Evolutionary conservation across 257 asterid species (phyloP).

Genomic region (Fraxinus americana): DNA sequence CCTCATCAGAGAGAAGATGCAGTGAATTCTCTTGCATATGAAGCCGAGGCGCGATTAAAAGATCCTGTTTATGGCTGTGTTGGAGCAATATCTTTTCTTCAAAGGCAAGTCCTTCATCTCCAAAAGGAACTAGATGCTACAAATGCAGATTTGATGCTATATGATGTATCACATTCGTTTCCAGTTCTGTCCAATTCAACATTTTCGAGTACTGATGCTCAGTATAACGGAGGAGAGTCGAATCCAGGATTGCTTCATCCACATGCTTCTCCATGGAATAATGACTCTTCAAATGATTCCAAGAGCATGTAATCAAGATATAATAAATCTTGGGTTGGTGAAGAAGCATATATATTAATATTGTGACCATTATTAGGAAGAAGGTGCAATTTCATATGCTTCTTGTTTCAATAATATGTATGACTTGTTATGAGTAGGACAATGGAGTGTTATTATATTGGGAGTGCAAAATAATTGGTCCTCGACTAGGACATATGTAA

Average conservation of each 20-base stretch:
- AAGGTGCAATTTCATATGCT: neutral
- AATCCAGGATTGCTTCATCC: conserved; percentile 10
- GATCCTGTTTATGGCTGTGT: conserved; percentile 85
- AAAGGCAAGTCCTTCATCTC: conserved; percentile 56
- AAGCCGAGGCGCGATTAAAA: conserved; percentile 71
- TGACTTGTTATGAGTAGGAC: neutral
- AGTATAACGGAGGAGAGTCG: conserved; percentile 27
- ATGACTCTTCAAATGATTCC: conserved; percentile 22
- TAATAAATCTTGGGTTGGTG: too few relatives aligned
- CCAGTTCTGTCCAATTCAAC: conserved; percentile 7
- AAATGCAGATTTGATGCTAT: conserved; percentile 61
- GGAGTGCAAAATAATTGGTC: neutral
- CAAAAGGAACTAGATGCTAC: conserved; percentile 75
- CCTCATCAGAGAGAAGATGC: conserved; percentile 79
- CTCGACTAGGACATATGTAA: neutral
- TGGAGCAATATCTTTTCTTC: conserved; percentile 71
- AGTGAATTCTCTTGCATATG: conserved; percentile 75
- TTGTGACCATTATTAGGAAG: neutral
- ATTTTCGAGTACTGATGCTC: neutral
- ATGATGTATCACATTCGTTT: conserved; percentile 9
- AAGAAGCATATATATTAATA: neutral
- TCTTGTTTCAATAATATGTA: neutral
- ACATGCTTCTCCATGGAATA: conserved; percentile 31
- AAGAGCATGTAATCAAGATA: neutral
- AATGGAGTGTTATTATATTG: neutral